Percentiles rank a stretch among this genome's conserved stretches.
Conservation (phyloP, 768 basidiomycete species). For the Leccinum subgranulosum region DNA sequence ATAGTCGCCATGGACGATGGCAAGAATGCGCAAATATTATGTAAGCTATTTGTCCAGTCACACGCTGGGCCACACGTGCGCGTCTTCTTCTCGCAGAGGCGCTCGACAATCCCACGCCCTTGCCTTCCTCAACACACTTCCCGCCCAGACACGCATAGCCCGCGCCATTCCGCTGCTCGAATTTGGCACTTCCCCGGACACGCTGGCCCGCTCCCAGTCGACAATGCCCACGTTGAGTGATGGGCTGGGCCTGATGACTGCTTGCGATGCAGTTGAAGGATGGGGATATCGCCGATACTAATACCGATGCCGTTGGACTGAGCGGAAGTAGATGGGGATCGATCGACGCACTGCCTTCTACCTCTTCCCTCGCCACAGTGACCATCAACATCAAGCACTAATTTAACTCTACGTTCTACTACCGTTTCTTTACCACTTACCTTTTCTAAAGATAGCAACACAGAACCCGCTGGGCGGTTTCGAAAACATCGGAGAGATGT, state of each 20-base stretch:
- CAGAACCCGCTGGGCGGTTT: background rate
- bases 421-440: background rate
- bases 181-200: background rate
- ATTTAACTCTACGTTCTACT: background rate
- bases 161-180: background rate
- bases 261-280: no score
- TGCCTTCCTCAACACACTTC: no score
- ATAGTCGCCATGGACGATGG: conserved; percentile 20
- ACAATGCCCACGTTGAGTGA: background rate
- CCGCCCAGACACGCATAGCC: no score
- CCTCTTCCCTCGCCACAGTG: background rate
- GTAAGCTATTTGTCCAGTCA: background rate
- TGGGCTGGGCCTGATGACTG: no score
- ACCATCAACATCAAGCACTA: background rate
- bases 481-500: background rate
- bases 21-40: background rate
- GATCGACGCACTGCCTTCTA: background rate
- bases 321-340: background rate
- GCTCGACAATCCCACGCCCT: no score
- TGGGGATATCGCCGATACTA: no score
- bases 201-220: no score
- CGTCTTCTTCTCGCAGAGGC: no score
- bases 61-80: background rate
- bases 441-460: background rate
- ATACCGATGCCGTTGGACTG: background rate